Base-by-base conservation (phyloP, 2,329 filamentous ascomycete genomes). In the Exophiala sideris region DNA sequence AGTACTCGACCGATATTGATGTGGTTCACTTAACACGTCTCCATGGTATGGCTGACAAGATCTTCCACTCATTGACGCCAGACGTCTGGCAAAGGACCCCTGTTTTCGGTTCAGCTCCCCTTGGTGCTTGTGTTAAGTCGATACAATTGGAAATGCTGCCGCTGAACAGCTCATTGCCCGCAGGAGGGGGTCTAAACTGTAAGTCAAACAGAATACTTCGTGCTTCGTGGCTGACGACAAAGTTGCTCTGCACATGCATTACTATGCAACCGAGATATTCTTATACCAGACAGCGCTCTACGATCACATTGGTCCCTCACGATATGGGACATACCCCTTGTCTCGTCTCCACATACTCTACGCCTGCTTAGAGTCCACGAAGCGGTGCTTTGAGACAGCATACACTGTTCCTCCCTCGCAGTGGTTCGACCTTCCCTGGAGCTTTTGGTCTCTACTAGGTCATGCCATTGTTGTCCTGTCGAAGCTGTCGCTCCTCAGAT, bases 31-130 rank as follows among this genome's bases (percentile, higher is more conserved):
- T 81, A 0, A 69, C 82, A 5, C 73, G 73, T 0, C 69, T 80
- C 1, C 79, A 83, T 59, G 71, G 75, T 18, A 63, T 83, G 16
- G 76, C 73, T 0, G 76, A 82, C 51, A 75, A 73, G 12, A 77
- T 83, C 1, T 68, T 72, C 0, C 71, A 58, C 10, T 58, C 59
- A 6, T 48, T 64, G 9, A 59, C 56, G 10, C 34, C 48, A 6
- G 56, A 65, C 42, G 56, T 64, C 36, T 21, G 58, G 20, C 50
- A 60, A 21, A 46, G 49, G 29, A 40, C 16, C 9, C 49, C 48
- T 36, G 35, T 44, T 3, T 39, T 33, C 11, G 45, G 59, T 7
- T 56, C 64, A 5, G 16, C 54, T 33, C 56, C 64, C 1, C 46
- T 64, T 6, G 58, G 50, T 10, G 41, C 65, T 33, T 69, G 63